Conservation (phyloP, 2,329 filamentous ascomycete species). For the Ophiocordyceps unilateralis region DNA sequence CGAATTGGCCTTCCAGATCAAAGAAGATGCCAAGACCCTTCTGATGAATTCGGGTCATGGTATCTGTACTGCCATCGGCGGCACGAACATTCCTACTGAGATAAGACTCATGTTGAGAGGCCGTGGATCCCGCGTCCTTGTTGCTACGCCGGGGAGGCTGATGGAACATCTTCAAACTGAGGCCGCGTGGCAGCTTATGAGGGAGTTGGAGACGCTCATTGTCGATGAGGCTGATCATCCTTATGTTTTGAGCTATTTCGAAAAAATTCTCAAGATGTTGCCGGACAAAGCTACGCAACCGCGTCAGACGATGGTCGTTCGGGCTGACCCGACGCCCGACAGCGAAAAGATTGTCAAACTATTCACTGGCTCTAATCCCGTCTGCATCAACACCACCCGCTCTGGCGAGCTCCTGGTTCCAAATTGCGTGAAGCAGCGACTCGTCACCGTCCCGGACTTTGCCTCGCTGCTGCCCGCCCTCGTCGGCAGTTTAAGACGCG, state of each 20-base stretch:
- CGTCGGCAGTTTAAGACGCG: neutral
- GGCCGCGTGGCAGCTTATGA: neutral
- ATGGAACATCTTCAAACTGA: neutral
- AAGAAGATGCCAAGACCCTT: too few relatives aligned
- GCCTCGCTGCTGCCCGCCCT: neutral
- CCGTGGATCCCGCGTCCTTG: too few relatives aligned
- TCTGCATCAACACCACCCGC: neutral
- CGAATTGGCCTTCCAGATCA: too few relatives aligned
- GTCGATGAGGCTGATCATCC: neutral
- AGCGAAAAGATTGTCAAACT: neutral
- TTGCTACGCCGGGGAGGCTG: neutral
- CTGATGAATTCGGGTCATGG: too few relatives aligned
- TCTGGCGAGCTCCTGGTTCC: neutral
- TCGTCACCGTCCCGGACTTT: neutral
- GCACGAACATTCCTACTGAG: too few relatives aligned
- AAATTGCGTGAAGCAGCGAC: neutral
- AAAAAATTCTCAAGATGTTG: too few relatives aligned
- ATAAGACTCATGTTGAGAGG: too few relatives aligned
- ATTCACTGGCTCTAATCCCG: neutral
- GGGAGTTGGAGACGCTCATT: neutral
- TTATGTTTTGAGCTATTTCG: neutral
- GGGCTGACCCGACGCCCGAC: neutral
- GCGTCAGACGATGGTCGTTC: too few relatives aligned
- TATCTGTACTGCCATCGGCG: too few relatives aligned
- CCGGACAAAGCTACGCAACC: too few relatives aligned